Conservation (phyloP, 495 filamentous ascomycete genomes). For the Penicillium parvum region DNA sequence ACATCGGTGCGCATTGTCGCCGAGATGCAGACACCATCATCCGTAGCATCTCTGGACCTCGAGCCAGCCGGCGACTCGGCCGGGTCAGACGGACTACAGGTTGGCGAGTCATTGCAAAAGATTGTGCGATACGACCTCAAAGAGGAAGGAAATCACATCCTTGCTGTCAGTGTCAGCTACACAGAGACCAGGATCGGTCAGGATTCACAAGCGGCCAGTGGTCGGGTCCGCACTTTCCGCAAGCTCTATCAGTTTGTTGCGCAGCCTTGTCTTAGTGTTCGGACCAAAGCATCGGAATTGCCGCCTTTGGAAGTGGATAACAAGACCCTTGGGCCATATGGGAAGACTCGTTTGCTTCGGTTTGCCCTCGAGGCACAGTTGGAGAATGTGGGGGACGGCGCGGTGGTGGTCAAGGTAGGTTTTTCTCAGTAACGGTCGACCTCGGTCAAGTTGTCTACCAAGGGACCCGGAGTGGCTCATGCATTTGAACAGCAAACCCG, state of each 20-base stretch:
- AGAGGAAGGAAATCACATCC: conserved; percentile 88
- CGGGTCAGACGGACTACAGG: conserved; percentile 48
- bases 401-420: conserved; percentile 42
- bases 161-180: conserved; percentile 94
- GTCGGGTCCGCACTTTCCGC: conserved; percentile 77
- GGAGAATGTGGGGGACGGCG: conserved; percentile 73
- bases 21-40: conserved; percentile 89
- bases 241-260: conserved; percentile 97
- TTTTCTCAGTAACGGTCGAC: too few species aligned
- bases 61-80: conserved; percentile 34
- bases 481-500: conserved; percentile 39
- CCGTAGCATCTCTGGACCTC: conserved; percentile 54
- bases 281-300: conserved; percentile 76
- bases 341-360: conserved; percentile 40
- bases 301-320: conserved; percentile 40
- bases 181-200: conserved; percentile 54
- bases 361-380: conserved; percentile 84
- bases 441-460: too few species aligned
- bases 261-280: conserved; percentile 79
- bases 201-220: conserved; percentile 58
- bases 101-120: conserved; percentile 71
- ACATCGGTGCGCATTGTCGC: conserved; percentile 77
- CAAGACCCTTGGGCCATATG: conserved; percentile 43
- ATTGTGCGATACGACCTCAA: conserved; percentile 84
- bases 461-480: conserved; percentile 1